phyloP scores from a whole-genome alignment of 2,329 filamentous ascomycete species.

The Colletotrichum echinochloae region DNA sequence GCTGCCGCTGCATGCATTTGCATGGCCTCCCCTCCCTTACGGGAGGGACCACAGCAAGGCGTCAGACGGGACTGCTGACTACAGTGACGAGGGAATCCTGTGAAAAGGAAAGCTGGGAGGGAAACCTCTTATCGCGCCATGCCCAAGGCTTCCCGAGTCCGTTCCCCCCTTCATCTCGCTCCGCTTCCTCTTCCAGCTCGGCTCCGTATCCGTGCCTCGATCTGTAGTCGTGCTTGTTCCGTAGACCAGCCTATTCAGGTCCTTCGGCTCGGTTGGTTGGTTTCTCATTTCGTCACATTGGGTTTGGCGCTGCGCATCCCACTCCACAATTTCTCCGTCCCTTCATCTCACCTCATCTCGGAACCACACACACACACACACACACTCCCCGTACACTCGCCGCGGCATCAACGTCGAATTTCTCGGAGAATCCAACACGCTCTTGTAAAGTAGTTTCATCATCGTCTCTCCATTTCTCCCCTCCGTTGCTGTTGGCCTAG shows the following conservation, averaged over 20 bases:
- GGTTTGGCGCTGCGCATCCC: constrained; percentile 28
- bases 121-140: constrained; percentile 31
- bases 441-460: constrained; percentile 13
- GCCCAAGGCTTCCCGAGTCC: constrained; percentile 7
- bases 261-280: constrained; percentile 34
- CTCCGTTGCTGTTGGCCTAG: constrained; percentile 3
- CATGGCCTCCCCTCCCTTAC: constrained; percentile 6
- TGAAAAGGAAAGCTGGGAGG: constrained; percentile 6
- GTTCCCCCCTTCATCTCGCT: constrained; percentile 3
- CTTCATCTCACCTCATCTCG: constrained; percentile 23
- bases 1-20: constrained; percentile 22
- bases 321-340: constrained; percentile 21
- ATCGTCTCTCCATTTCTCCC: constrained; percentile 3
- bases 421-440: background rate
- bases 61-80: background rate
- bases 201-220: constrained; percentile 16
- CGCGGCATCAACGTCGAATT: constrained; percentile 2
- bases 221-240: too few relatives aligned
- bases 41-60: constrained; percentile 2
- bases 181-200: background rate
- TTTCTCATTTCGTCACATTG: constrained; percentile 27
- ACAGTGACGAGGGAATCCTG: background rate
- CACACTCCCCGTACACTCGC: background rate
- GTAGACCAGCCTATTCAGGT: constrained; percentile 33
- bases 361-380: background rate